phyloP scores from a whole-genome alignment of 2,329 filamentous ascomycete genomes.

The Phaeoacremonium minimum region DNA sequence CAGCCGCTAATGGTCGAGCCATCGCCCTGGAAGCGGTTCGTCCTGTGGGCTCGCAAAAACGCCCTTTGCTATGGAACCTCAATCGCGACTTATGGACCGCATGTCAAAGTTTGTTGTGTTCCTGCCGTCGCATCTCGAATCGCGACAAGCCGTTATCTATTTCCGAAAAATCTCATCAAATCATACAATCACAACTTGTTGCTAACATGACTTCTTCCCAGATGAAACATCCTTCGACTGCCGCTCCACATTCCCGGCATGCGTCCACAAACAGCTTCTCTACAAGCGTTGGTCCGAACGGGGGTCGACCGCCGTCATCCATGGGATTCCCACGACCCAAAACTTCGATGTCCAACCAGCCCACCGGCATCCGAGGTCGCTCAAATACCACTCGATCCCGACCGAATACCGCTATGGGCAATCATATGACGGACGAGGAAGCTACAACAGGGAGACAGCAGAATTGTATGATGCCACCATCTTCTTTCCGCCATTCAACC shows the following conservation, averaged over 20 bases:
- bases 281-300: conserved; percentile 50
- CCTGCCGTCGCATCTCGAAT: too few species aligned
- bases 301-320: conserved; percentile 37
- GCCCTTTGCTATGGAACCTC: conserved; percentile 1
- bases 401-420: conserved; percentile 31
- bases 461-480: conserved; percentile 32
- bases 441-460: conserved; percentile 17
- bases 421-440: conserved; percentile 21
- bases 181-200: not conserved
- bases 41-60: too few species aligned
- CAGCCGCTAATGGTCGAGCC: too few species aligned
- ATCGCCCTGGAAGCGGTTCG: too few species aligned
- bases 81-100: too few species aligned
- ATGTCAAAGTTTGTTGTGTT: too few species aligned
- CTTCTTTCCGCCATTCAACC: conserved; percentile 8
- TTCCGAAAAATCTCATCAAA: too few species aligned
- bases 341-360: conserved; percentile 43
- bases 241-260: conserved; percentile 26
- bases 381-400: conserved; percentile 31
- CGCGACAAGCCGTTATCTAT: too few species aligned
- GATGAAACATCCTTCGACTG: conserved; percentile 26
- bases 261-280: conserved; percentile 45
- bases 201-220: conserved; percentile 14
- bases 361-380: conserved; percentile 38
- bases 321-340: conserved; percentile 51